These are phyloP conservation scores for Metschnikowia cubensis DNA, from an alignment of 805 yeast genomes.

Conservation along the genomic window DNA sequence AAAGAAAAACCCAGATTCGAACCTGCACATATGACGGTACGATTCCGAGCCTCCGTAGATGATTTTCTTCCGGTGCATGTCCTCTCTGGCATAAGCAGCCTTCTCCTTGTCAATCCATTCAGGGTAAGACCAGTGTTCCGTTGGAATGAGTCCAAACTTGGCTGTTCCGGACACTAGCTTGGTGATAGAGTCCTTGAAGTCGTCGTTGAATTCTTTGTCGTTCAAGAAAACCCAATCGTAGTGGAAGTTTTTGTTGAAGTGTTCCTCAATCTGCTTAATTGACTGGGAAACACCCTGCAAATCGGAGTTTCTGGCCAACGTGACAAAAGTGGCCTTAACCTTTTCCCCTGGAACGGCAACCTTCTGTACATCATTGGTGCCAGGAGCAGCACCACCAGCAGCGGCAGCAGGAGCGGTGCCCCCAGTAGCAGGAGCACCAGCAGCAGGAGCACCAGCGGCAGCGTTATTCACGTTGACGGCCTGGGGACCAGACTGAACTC, in stretches of 20 bases:
- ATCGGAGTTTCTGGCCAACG: constrained; percentile 17
- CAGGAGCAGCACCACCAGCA: constrained; percentile 6
- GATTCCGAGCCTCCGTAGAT: constrained; percentile 25
- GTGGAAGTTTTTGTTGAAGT: constrained; percentile 20
- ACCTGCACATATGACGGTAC: constrained; percentile 22
- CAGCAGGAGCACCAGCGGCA: not conserved
- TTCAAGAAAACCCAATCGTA: constrained; percentile 28
- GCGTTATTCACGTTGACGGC: not conserved
- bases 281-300: constrained; percentile 14
- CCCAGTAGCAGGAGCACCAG: constrained; percentile 10
- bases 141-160: constrained; percentile 19
- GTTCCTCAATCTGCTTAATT: constrained; percentile 21
- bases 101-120: constrained; percentile 19
- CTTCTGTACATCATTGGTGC: constrained; percentile 1
- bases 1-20: constrained; percentile 21
- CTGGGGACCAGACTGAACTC: not conserved
- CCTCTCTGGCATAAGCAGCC: constrained; percentile 26
- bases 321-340: constrained; percentile 60
- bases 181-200: constrained; percentile 16
- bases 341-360: constrained; percentile 20
- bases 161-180: constrained; percentile 20
- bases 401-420: constrained; percentile 9
- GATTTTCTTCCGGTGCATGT: constrained; percentile 24
- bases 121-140: constrained; percentile 21
- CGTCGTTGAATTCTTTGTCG: constrained; percentile 22